phyloP scores from a whole-genome alignment of 2,329 filamentous ascomycete genomes.

The Fusarium xyrophilum region DNA sequence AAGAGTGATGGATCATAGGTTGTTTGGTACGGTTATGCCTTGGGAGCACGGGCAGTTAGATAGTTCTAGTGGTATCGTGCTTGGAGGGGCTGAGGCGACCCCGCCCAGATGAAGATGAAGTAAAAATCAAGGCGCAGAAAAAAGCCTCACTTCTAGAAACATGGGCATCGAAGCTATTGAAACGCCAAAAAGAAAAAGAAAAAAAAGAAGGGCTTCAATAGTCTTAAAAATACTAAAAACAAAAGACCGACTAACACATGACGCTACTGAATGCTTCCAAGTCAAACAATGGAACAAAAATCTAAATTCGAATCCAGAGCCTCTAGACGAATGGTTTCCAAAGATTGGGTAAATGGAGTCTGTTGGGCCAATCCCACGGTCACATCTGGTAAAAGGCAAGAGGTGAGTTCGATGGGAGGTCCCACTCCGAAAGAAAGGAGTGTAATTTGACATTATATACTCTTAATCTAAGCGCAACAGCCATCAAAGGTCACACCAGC shows the following conservation, averaged over 20 bases:
- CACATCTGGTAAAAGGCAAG: constrained; percentile 84
- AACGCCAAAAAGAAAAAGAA: background rate
- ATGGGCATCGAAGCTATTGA: background rate
- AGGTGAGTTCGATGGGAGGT: constrained; percentile 77
- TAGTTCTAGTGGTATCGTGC: background rate
- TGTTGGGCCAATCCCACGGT: constrained; percentile 66
- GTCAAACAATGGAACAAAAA: constrained; percentile 32
- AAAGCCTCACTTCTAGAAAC: background rate
- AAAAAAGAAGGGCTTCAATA: no score
- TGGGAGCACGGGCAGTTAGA: background rate
- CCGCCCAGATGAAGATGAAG: constrained; percentile 29
- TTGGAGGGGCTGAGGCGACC: constrained; percentile 34
- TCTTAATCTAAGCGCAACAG: fast-evolving
- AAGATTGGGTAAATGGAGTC: constrained; percentile 61
- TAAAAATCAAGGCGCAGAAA: constrained; percentile 21
- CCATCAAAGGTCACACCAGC: background rate
- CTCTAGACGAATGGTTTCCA: constrained; percentile 53
- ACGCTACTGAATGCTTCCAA: fast-evolving
- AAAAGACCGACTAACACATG: fast-evolving
- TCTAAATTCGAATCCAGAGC: constrained; percentile 51
- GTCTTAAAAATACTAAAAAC: background rate
- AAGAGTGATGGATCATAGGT: constrained; percentile 28
- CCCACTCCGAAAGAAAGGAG: constrained; percentile 60
- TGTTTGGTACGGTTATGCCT: constrained; percentile 4
- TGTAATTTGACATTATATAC: constrained; percentile 36